Evolutionary conservation across 495 filamentous ascomycete genomes (phyloP), one percentile per base, ranked within the genome.

Genomic region (Thozetella sp.): DNA sequence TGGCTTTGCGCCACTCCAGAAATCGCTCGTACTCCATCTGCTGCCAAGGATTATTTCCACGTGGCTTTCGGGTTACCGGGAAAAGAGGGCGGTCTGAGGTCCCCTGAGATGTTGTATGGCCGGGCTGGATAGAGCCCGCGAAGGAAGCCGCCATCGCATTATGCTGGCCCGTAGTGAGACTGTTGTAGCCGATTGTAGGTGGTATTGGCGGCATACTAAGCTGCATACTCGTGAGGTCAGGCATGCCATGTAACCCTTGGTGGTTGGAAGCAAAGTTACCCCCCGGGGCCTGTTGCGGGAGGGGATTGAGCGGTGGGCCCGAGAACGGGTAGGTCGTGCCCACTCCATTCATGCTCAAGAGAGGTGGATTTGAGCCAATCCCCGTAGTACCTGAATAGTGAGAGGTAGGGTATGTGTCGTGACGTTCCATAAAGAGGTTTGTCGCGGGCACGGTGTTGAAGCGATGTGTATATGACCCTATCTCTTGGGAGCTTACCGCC

Each of bases 21-120:
- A 75, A 80, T 17, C 65, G 61, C 62, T 80, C 77, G 57, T 78
- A 80, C 30, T 64, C 53, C 52, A 73, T 71, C 53, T 80, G 77
- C 45, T 74, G 69, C 51, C 71, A 60, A 22, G 70, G 68, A 53
- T 73, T 67, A 30, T 67, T 67, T 25, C 69, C 67, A 12, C 70
- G 66, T 1, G 70, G 70, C 51, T 73, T 73, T 19, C 60, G 58
- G 3, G 68, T 73, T 3, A 73, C 68, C 0, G 70, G 70, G 52
- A 73, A 73, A 25, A 60, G 51, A 4, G 70, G 70, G 1, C 70
- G 62, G 17, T 27, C 51, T 2, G 25, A 50, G 53, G 67, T 68
- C 46, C 48, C 43, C n/a, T 65, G 12, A 56, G 13, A 4, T 43
- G 54, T 20, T 60, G 58, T 25, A 53, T 17, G 23, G 59, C 24